Evolutionary conservation across 306 rosid genomes (phyloP).

Genomic region (Rosa chinensis): DNA sequence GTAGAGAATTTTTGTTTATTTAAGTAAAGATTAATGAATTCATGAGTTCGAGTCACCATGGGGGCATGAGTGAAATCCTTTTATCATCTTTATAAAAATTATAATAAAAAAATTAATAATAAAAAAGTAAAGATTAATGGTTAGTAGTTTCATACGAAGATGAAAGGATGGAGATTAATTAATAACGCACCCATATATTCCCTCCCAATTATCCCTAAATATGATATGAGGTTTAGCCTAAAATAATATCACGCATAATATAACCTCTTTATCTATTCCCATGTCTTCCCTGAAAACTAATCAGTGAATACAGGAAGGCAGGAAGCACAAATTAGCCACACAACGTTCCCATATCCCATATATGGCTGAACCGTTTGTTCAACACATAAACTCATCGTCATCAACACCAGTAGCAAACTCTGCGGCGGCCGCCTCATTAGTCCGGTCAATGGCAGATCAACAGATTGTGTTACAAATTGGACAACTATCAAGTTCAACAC

Average conservation of each 20-base stretch:
- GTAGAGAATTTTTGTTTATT: too few species aligned
- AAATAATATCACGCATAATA: neutral
- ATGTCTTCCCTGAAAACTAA: neutral
- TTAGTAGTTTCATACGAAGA: too few species aligned
- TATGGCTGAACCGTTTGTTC: constrained; percentile 7
- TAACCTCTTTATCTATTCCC: neutral
- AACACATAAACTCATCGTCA: neutral
- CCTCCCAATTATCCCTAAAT: too few species aligned
- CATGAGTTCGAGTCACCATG: too few species aligned
- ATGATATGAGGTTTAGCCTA: neutral
- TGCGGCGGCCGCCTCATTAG: neutral
- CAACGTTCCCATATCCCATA: neutral
- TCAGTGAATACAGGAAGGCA: neutral
- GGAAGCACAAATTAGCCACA: neutral
- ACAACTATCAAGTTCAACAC: neutral
- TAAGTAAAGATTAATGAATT: too few species aligned
- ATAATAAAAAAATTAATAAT: too few species aligned
- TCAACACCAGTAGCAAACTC: neutral
- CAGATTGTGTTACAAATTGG: constrained; percentile 8
- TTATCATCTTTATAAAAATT: too few species aligned
- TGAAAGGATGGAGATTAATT: too few species aligned
- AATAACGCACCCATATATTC: too few species aligned
- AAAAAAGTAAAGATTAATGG: too few species aligned
- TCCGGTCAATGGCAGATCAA: neutral
- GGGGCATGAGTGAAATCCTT: too few species aligned